Conservation (phyloP, 371 early-diverging fungal genomes). For the Rhizopus sp. region DNA sequence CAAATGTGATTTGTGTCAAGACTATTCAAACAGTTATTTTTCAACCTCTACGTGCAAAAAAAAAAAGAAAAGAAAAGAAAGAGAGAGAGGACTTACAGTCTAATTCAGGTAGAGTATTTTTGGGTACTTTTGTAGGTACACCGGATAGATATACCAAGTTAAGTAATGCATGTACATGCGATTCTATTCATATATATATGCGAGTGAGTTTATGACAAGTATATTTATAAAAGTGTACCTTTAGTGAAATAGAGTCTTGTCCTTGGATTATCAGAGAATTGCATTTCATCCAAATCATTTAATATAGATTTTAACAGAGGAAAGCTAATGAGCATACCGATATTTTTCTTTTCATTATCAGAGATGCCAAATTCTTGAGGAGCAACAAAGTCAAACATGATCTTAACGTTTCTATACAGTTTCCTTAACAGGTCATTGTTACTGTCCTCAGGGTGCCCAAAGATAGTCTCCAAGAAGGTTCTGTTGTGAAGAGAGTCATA, state of each 20-base stretch:
- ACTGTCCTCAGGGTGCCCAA: slow-evolving; percentile 33
- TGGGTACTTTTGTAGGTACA: slow-evolving; percentile 73
- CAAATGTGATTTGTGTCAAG: slow-evolving; percentile 96
- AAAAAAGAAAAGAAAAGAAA: slow-evolving; percentile 7
- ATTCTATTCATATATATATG: slow-evolving; percentile 61
- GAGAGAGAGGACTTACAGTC: slow-evolving; percentile 80
- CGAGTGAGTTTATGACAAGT: not conserved
- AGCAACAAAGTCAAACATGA: slow-evolving; percentile 91
- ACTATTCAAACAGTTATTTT: slow-evolving; percentile 36
- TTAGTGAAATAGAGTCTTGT: slow-evolving; percentile 96
- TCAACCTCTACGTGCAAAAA: not conserved
- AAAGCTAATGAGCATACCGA: slow-evolving; percentile 82
- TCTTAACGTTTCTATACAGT: slow-evolving; percentile 83
- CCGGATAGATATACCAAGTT: slow-evolving; percentile 89
- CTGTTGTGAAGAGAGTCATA: slow-evolving; percentile 96
- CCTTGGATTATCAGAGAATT: slow-evolving; percentile 58
- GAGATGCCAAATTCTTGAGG: slow-evolving; percentile 93
- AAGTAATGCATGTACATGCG: slow-evolving; percentile 86
- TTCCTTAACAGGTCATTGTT: not conserved
- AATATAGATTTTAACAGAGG: slow-evolving; percentile 79
- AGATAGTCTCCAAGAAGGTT: slow-evolving; percentile 75
- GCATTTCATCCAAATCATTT: slow-evolving; percentile 70
- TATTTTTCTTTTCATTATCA: slow-evolving; percentile 80
- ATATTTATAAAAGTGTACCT: slow-evolving; percentile 32
- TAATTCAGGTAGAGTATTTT: slow-evolving; percentile 79